A percentile compares a stretch with the other conserved stretches of the same genome.
Evolutionary conservation across 129 eudicot species (phyloP).

Genomic region (Calendula officinalis): DNA sequence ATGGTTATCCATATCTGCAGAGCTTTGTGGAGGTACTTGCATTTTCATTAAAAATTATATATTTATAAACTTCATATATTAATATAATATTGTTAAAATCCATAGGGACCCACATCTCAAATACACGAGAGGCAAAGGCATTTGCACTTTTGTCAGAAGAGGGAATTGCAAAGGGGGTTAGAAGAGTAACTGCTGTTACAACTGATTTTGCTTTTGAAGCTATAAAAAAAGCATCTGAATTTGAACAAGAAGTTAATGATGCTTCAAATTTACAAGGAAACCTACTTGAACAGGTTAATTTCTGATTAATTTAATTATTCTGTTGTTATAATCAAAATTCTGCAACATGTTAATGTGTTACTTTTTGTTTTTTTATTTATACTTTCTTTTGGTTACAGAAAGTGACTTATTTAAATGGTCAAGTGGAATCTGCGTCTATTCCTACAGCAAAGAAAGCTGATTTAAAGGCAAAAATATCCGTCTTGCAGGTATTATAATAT

Average conservation of each 20-base stretch:
- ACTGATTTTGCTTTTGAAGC: conserved; percentile 71
- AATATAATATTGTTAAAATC: neutral
- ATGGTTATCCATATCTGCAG: conserved; percentile 79
- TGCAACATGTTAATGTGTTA: neutral
- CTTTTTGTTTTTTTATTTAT: neutral
- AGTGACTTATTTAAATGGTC: conserved; percentile 73
- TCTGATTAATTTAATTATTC: neutral
- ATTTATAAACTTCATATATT: neutral
- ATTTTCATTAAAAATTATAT: neutral
- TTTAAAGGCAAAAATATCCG: conserved; percentile 56
- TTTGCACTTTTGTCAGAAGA: conserved; percentile 94
- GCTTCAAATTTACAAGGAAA: conserved; percentile 63
- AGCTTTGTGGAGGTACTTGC: conserved; percentile 83
- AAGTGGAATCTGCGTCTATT: conserved; percentile 73
- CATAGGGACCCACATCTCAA: conserved; percentile 87
- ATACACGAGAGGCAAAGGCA: conserved; percentile 84
- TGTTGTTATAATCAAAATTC: neutral
- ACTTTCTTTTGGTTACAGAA: conserved; percentile 48
- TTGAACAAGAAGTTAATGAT: conserved; percentile 73
- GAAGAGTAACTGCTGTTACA: conserved; percentile 94
- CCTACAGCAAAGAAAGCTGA: conserved; percentile 82
- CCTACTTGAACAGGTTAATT: conserved; percentile 74
- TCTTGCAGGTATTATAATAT: conserved; percentile 59
- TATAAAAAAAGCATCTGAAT: conserved; percentile 51
- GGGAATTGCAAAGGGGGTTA: conserved; percentile 94